Evolutionary conservation across 192 early-diverging fungal genomes (phyloP), one percentile per base, ranked within the genome.

Genomic region (Coemansia umbellata): DNA sequence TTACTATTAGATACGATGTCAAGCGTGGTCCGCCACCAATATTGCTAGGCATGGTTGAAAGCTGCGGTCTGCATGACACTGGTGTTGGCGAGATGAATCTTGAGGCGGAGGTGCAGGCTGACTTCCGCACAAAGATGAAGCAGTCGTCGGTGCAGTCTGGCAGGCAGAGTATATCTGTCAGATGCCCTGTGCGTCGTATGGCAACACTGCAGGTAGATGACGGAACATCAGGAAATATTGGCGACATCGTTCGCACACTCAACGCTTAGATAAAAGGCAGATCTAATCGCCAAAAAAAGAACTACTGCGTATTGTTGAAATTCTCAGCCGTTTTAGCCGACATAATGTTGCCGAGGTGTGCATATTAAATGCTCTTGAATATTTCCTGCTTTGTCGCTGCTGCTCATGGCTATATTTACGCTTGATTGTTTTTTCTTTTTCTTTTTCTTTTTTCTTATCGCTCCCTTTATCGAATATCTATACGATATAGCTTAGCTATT

Each of bases 1-100:
- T 74, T 37, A 65, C 70, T 17, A 62, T 74, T 33, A 39, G 55
- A 19, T 74, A 74, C 42, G 70, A 74, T 26, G 70, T 74, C 28
- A 74, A 74, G 59, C 70, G 63, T 33, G 70, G 70, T 7, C 70
- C 70, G 36, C 70, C 70, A 18, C 58, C 70, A 6, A 61, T 74
- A 35, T 63, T 74, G 1, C 63, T 74, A 26, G 70, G 70, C 44
- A 48, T 74, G 70, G 63, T 74, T 2, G 70, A 74, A 50, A 74
- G 70, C 63, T 74, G 70, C 27, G 70, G 70, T 9, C 47, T 74
- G 26, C 70, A 74, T 22, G 70, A 74, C 47, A 27, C 70, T 5
- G 70, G 70, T 9, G 40, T 66, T 45, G 70, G 70, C 43, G 63
- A 74, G 41, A 74, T 74, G 44, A 74, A 58, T 32, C 63, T 74